These are phyloP conservation scores for Trypanosoma scelopori DNA, from an alignment of 208 protist species.

Conservation along the genomic window DNA sequence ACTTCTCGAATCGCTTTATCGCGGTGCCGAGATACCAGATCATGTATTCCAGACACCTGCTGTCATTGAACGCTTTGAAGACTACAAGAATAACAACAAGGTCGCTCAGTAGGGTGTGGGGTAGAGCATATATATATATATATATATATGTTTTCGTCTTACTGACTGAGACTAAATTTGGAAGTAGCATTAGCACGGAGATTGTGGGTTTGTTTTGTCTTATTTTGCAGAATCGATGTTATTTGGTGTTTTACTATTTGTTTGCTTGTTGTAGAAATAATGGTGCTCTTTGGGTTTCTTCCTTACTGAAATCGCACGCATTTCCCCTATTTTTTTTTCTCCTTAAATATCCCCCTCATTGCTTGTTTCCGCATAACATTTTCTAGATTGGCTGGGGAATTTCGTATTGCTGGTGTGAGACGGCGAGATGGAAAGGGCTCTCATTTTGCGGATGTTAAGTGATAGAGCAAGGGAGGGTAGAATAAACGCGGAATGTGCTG, in stretches of 20 bases:
- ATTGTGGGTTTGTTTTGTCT: conserved; percentile 1
- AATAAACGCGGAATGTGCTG: conserved; percentile 8
- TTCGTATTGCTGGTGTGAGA: background rate
- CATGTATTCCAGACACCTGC: conserved; percentile 89
- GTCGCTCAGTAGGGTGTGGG: conserved; percentile 44
- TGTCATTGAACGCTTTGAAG: conserved; percentile 80
- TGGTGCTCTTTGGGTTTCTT: conserved; percentile 11
- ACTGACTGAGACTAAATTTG: background rate
- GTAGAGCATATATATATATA: conserved; percentile 4
- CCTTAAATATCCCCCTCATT: conserved; percentile 12
- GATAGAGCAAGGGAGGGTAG: conserved; percentile 2
- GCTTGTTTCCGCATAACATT: conserved; percentile 10
- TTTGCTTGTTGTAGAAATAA: conserved; percentile 4
- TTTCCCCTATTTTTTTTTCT: conserved; percentile 5
- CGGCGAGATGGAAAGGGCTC: conserved; percentile 1
- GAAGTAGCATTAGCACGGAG: conserved; percentile 9
- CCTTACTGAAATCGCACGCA: conserved; percentile 10
- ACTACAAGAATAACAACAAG: conserved; percentile 81
- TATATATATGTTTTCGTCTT: conserved; percentile 11
- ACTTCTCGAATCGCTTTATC: conserved; percentile 89
- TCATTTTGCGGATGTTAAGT: conserved; percentile 12
- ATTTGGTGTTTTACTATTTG: conserved; percentile 20
- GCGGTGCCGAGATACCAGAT: conserved; percentile 85
- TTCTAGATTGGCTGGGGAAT: background rate
- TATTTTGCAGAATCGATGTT: background rate